Conservation (phyloP, 352 stramenopile species). For the Aphanomyces invadans region DNA sequence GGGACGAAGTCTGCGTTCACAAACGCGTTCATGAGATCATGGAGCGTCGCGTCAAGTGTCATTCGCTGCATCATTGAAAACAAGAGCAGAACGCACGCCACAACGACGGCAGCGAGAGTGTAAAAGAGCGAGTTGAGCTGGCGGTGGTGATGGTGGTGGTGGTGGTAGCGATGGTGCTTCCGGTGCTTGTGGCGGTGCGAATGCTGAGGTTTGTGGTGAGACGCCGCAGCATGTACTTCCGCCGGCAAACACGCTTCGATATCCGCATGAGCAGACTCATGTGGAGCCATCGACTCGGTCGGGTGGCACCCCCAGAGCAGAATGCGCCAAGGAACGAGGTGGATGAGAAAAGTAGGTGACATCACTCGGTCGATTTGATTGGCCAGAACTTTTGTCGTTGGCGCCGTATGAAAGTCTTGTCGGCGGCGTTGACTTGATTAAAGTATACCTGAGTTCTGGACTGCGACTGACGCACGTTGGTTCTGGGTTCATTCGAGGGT, state of each 20-base stretch:
- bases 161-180: background rate
- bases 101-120: slow-evolving; percentile 9
- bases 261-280: background rate
- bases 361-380: background rate
- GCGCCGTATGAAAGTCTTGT: background rate
- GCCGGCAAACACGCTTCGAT: background rate
- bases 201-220: background rate
- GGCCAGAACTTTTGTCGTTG: background rate
- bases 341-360: background rate
- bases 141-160: slow-evolving; percentile 17
- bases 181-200: background rate
- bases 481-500: background rate
- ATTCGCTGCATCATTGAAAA: slow-evolving; percentile 24
- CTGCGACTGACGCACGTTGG: no score
- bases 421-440: background rate
- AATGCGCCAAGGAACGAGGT: background rate
- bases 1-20: slow-evolving; percentile 18
- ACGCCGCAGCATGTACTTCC: background rate
- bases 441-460: background rate
- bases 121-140: slow-evolving; percentile 14
- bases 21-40: slow-evolving; percentile 20
- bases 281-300: background rate
- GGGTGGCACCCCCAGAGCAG: no score
- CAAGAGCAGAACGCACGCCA: slow-evolving; percentile 15
- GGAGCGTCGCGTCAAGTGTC: slow-evolving; percentile 22